phyloP scores from a whole-genome alignment of 768 basidiomycete species.

The Termitomyces sp. region DNA sequence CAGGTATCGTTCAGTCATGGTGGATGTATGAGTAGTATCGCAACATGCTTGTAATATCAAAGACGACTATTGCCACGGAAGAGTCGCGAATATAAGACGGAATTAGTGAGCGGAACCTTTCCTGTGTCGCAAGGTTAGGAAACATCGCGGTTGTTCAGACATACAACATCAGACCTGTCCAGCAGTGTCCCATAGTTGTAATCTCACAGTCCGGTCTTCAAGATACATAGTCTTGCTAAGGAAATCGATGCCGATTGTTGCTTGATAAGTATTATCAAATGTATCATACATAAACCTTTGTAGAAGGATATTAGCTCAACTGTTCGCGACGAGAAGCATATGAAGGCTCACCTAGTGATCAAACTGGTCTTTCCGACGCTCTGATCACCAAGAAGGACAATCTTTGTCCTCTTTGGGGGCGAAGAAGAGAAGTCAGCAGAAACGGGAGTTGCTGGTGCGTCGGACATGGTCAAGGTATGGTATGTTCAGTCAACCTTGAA shows the following conservation, averaged over 20 bases:
- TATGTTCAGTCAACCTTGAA: neutral
- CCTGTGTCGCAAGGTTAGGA: slow-evolving; percentile 41
- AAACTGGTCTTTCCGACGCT: slow-evolving; percentile 98
- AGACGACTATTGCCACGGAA: slow-evolving; percentile 97
- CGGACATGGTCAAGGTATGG: slow-evolving; percentile 28
- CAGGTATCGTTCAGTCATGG: slow-evolving; percentile 1
- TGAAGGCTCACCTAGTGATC: slow-evolving; percentile 75
- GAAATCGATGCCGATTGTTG: slow-evolving; percentile 98
- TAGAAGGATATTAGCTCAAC: slow-evolving; percentile 4
- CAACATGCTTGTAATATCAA: slow-evolving; percentile 93
- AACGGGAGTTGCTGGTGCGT: slow-evolving; percentile 59
- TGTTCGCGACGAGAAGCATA: slow-evolving; percentile 2
- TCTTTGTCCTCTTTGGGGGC: slow-evolving; percentile 93
- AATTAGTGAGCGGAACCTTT: slow-evolving; percentile 95
- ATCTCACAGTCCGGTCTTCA: slow-evolving; percentile 94
- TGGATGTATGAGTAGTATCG: neutral
- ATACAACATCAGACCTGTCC: slow-evolving; percentile 59
- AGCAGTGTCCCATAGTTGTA: slow-evolving; percentile 99
- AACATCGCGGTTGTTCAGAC: neutral
- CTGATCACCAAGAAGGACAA: slow-evolving; percentile 94
- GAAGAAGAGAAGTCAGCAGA: slow-evolving; percentile 84
- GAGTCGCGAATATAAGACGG: slow-evolving; percentile 99
- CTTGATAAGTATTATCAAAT: slow-evolving; percentile 99
- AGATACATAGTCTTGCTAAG: slow-evolving; percentile 99
- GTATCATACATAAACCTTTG: slow-evolving; percentile 97